phyloP scores from a whole-genome alignment of 2,329 filamentous ascomycete species.

The Triangularia verruculosa region DNA sequence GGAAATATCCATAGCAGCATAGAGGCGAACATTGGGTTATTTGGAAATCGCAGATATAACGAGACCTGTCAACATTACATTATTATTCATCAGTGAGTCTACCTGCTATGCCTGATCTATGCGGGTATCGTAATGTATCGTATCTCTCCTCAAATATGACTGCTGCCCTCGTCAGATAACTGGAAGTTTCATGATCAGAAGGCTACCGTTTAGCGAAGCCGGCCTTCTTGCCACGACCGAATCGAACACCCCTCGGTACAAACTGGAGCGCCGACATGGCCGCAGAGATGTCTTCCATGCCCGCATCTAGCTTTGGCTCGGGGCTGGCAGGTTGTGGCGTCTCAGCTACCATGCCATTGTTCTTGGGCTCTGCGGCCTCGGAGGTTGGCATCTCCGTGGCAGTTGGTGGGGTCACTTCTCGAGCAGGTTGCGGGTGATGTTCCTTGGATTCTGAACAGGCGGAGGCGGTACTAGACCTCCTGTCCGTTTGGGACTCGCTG shows the following conservation, averaged over 20 bases:
- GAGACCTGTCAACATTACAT: slow-evolving; percentile 6
- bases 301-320: slow-evolving; percentile 38
- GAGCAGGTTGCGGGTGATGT: slow-evolving; percentile 13
- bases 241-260: slow-evolving; percentile 64
- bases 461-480: slow-evolving; percentile 45
- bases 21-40: not conserved
- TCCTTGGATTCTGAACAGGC: slow-evolving; percentile 14
- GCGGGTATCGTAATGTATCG: slow-evolving; percentile 1
- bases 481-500: slow-evolving; percentile 23
- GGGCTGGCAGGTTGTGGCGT: not conserved
- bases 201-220: slow-evolving; percentile 50
- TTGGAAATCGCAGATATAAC: slow-evolving; percentile 13
- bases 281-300: slow-evolving; percentile 61
- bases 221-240: slow-evolving; percentile 54
- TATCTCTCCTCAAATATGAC: not conserved
- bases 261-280: slow-evolving; percentile 72
- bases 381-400: not conserved
- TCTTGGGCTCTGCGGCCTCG: not conserved
- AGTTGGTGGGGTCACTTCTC: not conserved
- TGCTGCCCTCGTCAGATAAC: not conserved
- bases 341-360: not conserved
- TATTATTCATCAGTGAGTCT: not conserved
- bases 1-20: not conserved
- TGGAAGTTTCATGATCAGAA: no score
- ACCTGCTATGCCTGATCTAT: not conserved